These are phyloP conservation scores for Chamaecrista fasciculata DNA, from an alignment of 306 rosid genomes.

Conservation along the genomic window DNA sequence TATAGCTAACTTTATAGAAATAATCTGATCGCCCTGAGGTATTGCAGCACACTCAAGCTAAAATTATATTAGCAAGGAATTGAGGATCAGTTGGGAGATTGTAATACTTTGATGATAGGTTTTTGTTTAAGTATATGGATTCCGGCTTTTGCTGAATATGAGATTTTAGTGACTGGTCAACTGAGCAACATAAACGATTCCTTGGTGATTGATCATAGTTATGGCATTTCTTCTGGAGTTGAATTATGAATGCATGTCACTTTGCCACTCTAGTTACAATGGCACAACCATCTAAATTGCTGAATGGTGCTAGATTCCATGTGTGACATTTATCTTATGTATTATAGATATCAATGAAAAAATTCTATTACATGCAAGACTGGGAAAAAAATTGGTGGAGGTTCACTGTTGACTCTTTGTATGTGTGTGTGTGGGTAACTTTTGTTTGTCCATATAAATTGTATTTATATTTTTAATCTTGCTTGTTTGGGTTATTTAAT, in stretches of 20 bases:
- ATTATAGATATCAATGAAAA: not conserved
- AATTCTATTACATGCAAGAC: not conserved
- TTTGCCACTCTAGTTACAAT: not conserved
- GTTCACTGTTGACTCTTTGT: not conserved
- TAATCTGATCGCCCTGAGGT: not conserved
- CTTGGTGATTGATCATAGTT: not conserved
- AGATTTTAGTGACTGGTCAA: not conserved
- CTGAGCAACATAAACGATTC: not conserved
- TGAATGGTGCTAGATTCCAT: not conserved
- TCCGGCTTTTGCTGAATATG: not conserved
- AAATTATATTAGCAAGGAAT: not conserved
- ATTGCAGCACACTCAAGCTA: not conserved
- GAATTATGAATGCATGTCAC: not conserved
- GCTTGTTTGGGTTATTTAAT: not conserved
- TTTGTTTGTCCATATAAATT: not conserved
- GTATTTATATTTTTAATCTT: not conserved
- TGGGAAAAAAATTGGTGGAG: not conserved
- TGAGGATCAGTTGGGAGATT: not conserved
- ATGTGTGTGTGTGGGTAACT: not conserved
- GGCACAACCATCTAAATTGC: not conserved
- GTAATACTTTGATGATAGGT: not conserved
- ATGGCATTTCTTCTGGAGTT: not conserved
- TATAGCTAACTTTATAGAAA: not conserved
- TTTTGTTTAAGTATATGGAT: slow-evolving; percentile 4
- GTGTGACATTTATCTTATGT: not conserved